Evolutionary conservation across 805 yeast genomes (phyloP), one percentile per base, ranked within the genome.

Genomic region (Gaillardinia entomophila): DNA sequence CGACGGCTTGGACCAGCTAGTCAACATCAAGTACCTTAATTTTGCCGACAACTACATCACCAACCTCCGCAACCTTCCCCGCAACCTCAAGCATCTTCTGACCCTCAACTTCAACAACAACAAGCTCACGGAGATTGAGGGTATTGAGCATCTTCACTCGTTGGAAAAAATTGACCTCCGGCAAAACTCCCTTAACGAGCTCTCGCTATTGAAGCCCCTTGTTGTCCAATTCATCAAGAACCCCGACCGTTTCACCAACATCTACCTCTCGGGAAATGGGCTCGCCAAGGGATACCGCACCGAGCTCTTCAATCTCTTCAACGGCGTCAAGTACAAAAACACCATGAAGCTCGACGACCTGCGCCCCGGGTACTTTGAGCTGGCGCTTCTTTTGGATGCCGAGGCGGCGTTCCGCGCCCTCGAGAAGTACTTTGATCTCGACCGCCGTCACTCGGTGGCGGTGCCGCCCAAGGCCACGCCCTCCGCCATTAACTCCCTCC

Each of bases 291-390:
- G 43, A 13, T 75, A 71, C 41, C 49, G 82, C 37, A 63, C 67
- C 12, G 80, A 77, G 28, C 47, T 76, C 11, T 76, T 76, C 54
- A 75, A 77, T 49, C 50, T 76, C 31, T 60, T 73, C 42, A 75
- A 75, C 45, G 80, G 79, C 6, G 68, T 72, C 25, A 66, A 61
- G 35, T 68, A 67, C 37, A 59, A 60, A 16, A 73, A 73, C 40
- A 46, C 47, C 6, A 46, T 76, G 37, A 71, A 71, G 42, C 70
- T 76, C 24, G 82, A 76, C 48, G 81, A 78, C 27, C 73, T 80
- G 3, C 51, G 71, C 33, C 82, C 82, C 1, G 81, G 82, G 1
- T 73, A 76, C 34, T 73, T 76, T 53, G 82, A 76, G 52, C 64
- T 73, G 14, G 70, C 81, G 20, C 48, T 75, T 43, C 51, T 76